These are phyloP conservation scores for Umbellularia californica DNA, from an alignment of 164 flowering plant species.

Conservation along the genomic window DNA sequence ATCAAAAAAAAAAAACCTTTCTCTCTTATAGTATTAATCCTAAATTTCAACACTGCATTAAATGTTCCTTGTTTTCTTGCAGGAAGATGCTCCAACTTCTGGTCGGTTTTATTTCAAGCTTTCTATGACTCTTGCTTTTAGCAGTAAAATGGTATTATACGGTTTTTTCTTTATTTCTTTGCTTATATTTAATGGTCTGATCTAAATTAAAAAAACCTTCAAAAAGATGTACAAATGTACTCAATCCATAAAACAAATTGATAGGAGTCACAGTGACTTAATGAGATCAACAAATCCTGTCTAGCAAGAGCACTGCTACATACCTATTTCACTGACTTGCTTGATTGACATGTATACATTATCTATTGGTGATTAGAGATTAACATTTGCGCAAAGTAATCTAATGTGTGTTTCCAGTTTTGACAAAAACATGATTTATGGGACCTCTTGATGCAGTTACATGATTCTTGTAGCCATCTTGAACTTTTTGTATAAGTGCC, in stretches of 20 bases:
- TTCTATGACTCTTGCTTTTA: slow-evolving; percentile 43
- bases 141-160: slow-evolving; percentile 54
- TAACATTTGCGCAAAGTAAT: no score
- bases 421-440: no score
- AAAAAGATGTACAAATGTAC: neutral
- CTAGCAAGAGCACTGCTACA: neutral
- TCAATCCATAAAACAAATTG: neutral
- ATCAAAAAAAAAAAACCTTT: neutral
- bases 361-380: neutral
- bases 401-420: no score
- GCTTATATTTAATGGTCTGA: no score
- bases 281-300: no score
- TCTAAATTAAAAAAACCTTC: neutral
- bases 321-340: neutral
- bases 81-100: slow-evolving; percentile 39
- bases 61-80: slow-evolving; percentile 23
- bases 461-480: no score
- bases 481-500: no score
- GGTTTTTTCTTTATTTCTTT: neutral
- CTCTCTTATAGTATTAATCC: neutral
- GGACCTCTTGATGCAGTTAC: no score
- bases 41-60: slow-evolving; percentile 1
- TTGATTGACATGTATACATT: neutral
- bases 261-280: neutral
- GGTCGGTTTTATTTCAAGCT: slow-evolving; percentile 57